Evolutionary conservation across 306 rosid genomes (phyloP), one percentile per base, ranked within the genome.

Genomic region (Rubus idaeus): DNA sequence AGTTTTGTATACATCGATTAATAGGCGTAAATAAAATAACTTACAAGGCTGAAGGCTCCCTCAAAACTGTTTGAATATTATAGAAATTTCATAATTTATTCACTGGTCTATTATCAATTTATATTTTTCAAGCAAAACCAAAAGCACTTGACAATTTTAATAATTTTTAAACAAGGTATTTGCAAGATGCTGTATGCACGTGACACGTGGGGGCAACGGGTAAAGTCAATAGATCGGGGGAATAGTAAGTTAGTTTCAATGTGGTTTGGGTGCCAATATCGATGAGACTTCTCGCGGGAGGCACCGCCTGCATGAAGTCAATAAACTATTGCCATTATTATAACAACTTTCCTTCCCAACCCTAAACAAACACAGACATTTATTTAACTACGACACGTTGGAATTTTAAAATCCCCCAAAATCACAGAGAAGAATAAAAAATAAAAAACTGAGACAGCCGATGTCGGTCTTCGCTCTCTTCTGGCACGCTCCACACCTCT

Each of bases 281-380:
- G 56, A 89, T 82, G 91, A 68, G 37, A 80, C 80, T 74, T 88
- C 71, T 30, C 85, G 88, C 85, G 81, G 89, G 87, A 79, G 84
- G 91, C 90, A 88, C 90, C 89, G 90, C 90, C 90, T 66, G 88
- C 91, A 73, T 88, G 94, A 78, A 56, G 20, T 68, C 77, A 47
- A 30, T 30, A 30, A 30, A 30, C 40, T 79, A 80, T 66, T 79
- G 46, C 75, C 49, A 62, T 55, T 76, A 26, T 13, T 40, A 50
- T 41, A 72, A 23, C 26, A 23, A 23, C 26, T 23, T 23, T 23
- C 26, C 26, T 23, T 23, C 26, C 26, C 26, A 23, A 8, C 65
- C 17, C 39, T 44, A 39, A 53, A 44, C 63, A 8, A 55, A 20
- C 5, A 35, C 3, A 65, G 12, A 40, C 13, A 55, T 5, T 42